Base-by-base conservation (phyloP, 164 flowering plant species). In the Macadamia integrifolia region DNA sequence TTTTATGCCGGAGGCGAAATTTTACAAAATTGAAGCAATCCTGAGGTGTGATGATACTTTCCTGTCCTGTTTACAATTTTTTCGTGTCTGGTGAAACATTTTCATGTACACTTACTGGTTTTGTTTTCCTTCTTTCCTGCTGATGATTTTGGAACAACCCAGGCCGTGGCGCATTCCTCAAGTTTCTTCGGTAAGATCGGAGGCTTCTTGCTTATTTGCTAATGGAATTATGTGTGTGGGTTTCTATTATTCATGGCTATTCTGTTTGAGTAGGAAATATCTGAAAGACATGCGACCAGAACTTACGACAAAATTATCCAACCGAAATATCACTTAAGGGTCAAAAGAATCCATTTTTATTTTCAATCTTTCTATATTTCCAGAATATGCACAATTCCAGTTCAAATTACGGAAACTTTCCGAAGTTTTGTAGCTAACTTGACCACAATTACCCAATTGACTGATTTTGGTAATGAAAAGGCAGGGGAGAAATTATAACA, bases 11-110 rank as follows among this genome's bases (percentile, higher is more conserved):
- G 93, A 87, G 35, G 78, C 91, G n/a, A 84, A 89, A 49, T 93
- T 93, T 63, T 91, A 89, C 86, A 93, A 88, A 80, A 86, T 91
- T 29, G 98, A 93, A 80, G 98, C 97, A 1, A 86, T 93, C 75
- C 55, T 93, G 50, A 91, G 98, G 98, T 90, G 98, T 90, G 44
- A 40, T 28, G 14, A n/a, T 5, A 8, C 13, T 7, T 28, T 30
- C 43, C 23, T 6, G 42, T 65, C 18, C 57, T 40, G 3, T 55
- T 9, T 9, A 9, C 11, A 3, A 43, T 32, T 40, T 35, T 0
- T 55, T 1, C 50, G 3, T 57, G 18, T 42, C 48, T 35, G 7
- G 8, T 46, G 64, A 3, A 8, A 10, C 15, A 1, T 28, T 43
- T n/a, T 44, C 55, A 64, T 0, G 48, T 53, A 29, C 28, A 23